Percentiles rank a stretch among this genome's conserved stretches.
phyloP scores from a whole-genome alignment of 139 green algal genomes.

The Tetraselmis chui region DNA sequence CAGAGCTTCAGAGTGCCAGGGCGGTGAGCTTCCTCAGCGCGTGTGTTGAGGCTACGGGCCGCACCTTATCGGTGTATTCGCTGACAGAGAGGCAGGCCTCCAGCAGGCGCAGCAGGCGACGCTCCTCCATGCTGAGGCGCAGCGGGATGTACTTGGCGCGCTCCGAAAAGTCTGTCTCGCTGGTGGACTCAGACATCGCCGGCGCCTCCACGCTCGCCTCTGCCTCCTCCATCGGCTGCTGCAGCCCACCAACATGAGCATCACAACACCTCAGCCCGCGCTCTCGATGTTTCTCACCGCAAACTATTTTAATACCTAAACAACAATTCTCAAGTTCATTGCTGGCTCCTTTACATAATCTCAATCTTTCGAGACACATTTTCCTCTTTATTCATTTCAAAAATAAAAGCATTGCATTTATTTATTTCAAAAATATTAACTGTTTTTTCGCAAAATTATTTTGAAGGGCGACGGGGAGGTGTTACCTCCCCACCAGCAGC shows the following conservation, averaged over 20 bases:
- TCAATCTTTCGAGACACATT: no score
- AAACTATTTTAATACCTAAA: neutral
- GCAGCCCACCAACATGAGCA: neutral
- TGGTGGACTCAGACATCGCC: neutral
- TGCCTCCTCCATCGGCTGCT: neutral
- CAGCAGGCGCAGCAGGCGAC: constrained; percentile 71
- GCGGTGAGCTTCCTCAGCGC: no score
- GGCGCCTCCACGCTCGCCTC: neutral
- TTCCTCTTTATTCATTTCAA: no score
- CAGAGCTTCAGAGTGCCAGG: no score
- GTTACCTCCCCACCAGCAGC: no score
- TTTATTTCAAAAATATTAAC: no score
- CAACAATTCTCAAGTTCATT: constrained; percentile 7
- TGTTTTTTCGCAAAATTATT: no score
- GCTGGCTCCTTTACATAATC: neutral
- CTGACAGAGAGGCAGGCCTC: constrained; percentile 81
- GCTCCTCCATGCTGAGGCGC: constrained; percentile 62
- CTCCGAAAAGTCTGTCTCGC: constrained; percentile 35
- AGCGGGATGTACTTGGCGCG: constrained; percentile 61
- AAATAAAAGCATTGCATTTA: no score
- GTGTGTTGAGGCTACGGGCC: neutral
- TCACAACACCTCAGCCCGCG: neutral
- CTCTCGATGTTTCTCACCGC: neutral
- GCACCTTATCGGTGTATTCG: constrained; percentile 88
- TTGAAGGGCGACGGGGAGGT: no score